Conservation (phyloP, 805 yeast genomes). For the Wickerhamiella spandovensis region DNA sequence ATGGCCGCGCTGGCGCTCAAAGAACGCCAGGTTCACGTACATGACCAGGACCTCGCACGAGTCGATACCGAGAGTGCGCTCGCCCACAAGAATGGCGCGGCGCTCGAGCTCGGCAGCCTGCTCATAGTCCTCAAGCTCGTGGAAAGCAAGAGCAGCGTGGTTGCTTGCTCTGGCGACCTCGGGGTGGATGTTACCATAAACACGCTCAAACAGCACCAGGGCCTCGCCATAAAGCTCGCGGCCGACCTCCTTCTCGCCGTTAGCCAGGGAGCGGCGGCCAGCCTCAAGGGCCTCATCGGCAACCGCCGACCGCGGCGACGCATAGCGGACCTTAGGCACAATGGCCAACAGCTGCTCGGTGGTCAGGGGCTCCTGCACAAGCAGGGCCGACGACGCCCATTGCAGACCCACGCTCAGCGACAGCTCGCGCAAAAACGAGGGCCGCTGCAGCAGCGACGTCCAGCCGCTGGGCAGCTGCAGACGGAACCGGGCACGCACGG, state of each 20-base stretch:
- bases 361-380: neutral
- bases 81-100: conserved; percentile 58
- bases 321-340: conserved; percentile 63
- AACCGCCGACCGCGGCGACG: conserved; percentile 49
- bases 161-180: conserved; percentile 63
- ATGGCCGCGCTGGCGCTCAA: conserved; percentile 50
- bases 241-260: conserved; percentile 29
- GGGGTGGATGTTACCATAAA: conserved; percentile 67
- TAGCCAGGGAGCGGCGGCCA: conserved; percentile 19
- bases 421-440: conserved; percentile 51
- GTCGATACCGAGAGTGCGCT: conserved; percentile 72
- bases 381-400: conserved; percentile 34
- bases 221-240: conserved; percentile 55
- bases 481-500: conserved; percentile 54
- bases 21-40: conserved; percentile 59
- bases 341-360: conserved; percentile 47
- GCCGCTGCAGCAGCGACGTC: conserved; percentile 21
- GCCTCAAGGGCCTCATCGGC: conserved; percentile 53
- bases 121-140: conserved; percentile 40
- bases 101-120: conserved; percentile 56
- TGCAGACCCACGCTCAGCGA: conserved; percentile 77
- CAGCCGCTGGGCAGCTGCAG: conserved; percentile 39
- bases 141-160: conserved; percentile 51
- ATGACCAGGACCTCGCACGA: conserved; percentile 61
- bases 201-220: conserved; percentile 61